These are phyloP conservation scores for Aspergillus incahuasiensis DNA, from an alignment of 495 filamentous ascomycete species.

Conservation along the genomic window DNA sequence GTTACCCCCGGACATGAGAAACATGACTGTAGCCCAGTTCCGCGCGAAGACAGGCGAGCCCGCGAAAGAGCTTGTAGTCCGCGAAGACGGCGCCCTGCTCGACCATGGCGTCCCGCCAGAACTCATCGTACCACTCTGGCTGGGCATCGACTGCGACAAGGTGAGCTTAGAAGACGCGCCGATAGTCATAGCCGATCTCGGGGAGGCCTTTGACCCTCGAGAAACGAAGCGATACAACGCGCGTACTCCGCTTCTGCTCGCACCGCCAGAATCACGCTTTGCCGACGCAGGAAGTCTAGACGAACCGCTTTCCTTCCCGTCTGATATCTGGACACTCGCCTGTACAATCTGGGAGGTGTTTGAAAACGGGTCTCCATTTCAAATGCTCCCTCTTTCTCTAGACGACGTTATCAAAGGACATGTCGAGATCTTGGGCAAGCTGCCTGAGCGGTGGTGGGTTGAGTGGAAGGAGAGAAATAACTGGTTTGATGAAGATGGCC, in stretches of 20 bases:
- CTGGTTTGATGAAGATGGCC: constrained; percentile 13
- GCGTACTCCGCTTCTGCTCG: too few species aligned
- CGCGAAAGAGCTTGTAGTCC: too few species aligned
- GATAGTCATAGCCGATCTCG: too few species aligned
- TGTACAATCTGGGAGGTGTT: constrained; percentile 29
- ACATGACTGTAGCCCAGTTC: constrained; percentile 3
- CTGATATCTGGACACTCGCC: constrained; percentile 33
- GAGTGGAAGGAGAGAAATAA: constrained; percentile 3
- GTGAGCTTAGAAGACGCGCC: too few species aligned
- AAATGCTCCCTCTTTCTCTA: background rate
- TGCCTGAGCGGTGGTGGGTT: constrained; percentile 30
- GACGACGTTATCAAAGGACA: constrained; percentile 2
- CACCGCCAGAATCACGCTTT: too few species aligned
- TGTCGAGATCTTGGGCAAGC: constrained; percentile 14
- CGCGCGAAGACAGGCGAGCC: background rate
- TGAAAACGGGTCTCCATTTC: constrained; percentile 13
- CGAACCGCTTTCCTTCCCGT: constrained; percentile 23
- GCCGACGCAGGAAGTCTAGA: too few species aligned
- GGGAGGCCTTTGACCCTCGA: too few species aligned
- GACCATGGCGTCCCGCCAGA: too few species aligned
- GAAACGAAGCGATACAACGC: too few species aligned
- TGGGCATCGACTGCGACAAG: too few species aligned
- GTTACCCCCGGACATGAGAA: background rate
- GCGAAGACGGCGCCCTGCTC: too few species aligned
- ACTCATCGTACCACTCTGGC: too few species aligned